Percentiles rank a stretch among this genome's conserved stretches.
These are phyloP conservation scores for Pyrenochaeta sp. DNA, from an alignment of 2,329 filamentous ascomycete genomes.

Conservation along the genomic window DNA sequence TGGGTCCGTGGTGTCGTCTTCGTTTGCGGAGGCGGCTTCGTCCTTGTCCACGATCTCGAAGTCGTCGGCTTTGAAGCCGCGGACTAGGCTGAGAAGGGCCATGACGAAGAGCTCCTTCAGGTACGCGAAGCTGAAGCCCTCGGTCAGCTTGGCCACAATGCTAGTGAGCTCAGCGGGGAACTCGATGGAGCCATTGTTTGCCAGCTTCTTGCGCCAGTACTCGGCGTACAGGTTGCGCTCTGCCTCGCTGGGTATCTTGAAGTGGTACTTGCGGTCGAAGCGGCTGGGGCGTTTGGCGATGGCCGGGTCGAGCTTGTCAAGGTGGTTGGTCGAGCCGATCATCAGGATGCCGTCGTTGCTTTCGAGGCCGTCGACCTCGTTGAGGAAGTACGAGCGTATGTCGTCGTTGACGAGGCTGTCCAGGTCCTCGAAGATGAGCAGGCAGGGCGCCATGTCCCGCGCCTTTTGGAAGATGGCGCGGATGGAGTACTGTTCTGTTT, in stretches of 20 bases:
- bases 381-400: constrained; percentile 72
- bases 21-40: constrained; percentile 30
- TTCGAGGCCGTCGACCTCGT: constrained; percentile 73
- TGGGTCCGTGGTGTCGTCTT: not conserved
- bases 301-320: constrained; percentile 70
- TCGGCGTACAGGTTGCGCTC: constrained; percentile 49
- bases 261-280: constrained; percentile 56
- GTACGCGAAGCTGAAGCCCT: constrained; percentile 53
- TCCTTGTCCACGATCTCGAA: constrained; percentile 31
- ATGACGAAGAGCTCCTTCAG: constrained; percentile 52
- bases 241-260: constrained; percentile 43
- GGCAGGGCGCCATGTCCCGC: constrained; percentile 67
- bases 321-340: constrained; percentile 67
- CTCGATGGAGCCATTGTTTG: constrained; percentile 39
- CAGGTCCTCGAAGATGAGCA: constrained; percentile 74
- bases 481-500: constrained; percentile 61
- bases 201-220: constrained; percentile 52
- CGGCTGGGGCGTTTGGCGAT: constrained; percentile 55
- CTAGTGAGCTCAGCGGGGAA: constrained; percentile 47
- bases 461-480: constrained; percentile 56
- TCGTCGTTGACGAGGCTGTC: constrained; percentile 67
- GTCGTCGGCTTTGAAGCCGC: constrained; percentile 34
- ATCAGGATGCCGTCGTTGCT: constrained; percentile 74
- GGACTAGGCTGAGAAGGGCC: constrained; percentile 45
- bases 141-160: constrained; percentile 44